A percentile compares a stretch with the other conserved stretches of the same genome.
phyloP scores from a whole-genome alignment of 345 rosid genomes.

The Brassica cretica region DNA sequence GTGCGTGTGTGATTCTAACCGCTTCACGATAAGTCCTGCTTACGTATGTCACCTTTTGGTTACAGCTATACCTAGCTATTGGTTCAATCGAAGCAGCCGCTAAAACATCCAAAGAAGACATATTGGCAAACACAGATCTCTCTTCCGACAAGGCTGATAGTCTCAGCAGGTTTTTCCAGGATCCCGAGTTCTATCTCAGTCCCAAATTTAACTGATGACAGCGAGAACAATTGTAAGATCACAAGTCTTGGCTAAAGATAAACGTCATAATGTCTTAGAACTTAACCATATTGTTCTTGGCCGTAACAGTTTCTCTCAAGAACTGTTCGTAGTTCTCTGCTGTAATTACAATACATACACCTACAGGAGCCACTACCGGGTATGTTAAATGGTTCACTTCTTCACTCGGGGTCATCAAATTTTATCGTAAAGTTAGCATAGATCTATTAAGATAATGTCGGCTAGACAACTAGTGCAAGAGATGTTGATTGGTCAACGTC shows the following conservation, averaged over 20 bases:
- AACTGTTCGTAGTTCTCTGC: not conserved
- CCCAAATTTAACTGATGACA: slow-evolving; percentile 57
- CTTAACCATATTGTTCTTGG: slow-evolving; percentile 14
- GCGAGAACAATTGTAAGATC: slow-evolving; percentile 10
- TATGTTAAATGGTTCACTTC: slow-evolving; percentile 1
- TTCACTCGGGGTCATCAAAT: slow-evolving; percentile 2
- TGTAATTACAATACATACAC: not conserved
- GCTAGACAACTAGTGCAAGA: not conserved
- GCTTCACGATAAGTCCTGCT: not conserved
- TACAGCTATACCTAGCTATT: slow-evolving; percentile 82
- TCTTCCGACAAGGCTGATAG: slow-evolving; percentile 75
- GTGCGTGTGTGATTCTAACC: not conserved
- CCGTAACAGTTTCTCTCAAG: not conserved
- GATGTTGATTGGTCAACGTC: slow-evolving; percentile 6
- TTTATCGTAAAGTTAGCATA: not conserved
- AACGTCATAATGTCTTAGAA: not conserved
- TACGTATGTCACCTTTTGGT: slow-evolving; percentile 10
- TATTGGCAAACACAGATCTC: slow-evolving; percentile 80
- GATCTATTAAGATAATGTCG: not conserved
- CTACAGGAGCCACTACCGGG: not conserved
- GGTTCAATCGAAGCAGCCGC: slow-evolving; percentile 88
- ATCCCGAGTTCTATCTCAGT: slow-evolving; percentile 67
- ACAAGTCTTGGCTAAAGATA: slow-evolving; percentile 12
- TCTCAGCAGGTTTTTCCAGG: slow-evolving; percentile 67
- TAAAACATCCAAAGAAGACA: slow-evolving; percentile 71